Conservation (phyloP, 192 early-diverging fungal genomes). For the Coemansia sp. region DNA sequence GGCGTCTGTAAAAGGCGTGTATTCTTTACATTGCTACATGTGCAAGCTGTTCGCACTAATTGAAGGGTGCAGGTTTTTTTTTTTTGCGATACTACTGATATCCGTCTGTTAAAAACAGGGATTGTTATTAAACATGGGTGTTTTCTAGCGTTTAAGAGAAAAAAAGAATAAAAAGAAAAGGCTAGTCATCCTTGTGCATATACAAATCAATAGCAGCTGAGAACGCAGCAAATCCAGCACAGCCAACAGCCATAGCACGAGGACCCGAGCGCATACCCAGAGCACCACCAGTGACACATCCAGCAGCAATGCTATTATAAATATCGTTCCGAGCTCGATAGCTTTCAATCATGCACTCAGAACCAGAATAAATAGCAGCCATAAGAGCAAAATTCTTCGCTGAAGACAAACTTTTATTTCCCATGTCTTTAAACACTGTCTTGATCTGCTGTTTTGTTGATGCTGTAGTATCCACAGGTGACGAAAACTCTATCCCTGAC, state of each 20-base stretch:
- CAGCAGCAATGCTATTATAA: conserved; percentile 84
- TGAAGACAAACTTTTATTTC: conserved; percentile 67
- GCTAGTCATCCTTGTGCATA: conserved; percentile 63
- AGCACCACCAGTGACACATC: conserved; percentile 89
- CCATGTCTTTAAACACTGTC: conserved; percentile 87
- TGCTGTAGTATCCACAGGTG: conserved; percentile 66
- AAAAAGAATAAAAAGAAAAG: neutral
- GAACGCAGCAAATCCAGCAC: conserved; percentile 92
- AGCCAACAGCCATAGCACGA: conserved; percentile 72
- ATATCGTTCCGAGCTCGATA: conserved; percentile 95
- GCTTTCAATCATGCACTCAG: conserved; percentile 94
- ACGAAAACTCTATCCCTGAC: conserved; percentile 83
- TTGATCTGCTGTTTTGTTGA: conserved; percentile 83
- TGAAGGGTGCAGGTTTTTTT: neutral
- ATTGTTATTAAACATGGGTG: neutral
- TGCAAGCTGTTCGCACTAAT: neutral
- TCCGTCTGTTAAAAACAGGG: neutral
- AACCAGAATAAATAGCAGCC: conserved; percentile 86
- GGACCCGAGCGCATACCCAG: conserved; percentile 76
- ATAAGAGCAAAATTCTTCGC: conserved; percentile 95
- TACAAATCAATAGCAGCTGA: conserved; percentile 89
- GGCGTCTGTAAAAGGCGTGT: neutral
- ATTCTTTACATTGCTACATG: neutral
- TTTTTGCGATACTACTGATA: neutral
- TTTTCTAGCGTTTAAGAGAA: conserved; percentile 5